phyloP scores from a whole-genome alignment of 805 yeast species.

The Metschnikowia shivogae region DNA sequence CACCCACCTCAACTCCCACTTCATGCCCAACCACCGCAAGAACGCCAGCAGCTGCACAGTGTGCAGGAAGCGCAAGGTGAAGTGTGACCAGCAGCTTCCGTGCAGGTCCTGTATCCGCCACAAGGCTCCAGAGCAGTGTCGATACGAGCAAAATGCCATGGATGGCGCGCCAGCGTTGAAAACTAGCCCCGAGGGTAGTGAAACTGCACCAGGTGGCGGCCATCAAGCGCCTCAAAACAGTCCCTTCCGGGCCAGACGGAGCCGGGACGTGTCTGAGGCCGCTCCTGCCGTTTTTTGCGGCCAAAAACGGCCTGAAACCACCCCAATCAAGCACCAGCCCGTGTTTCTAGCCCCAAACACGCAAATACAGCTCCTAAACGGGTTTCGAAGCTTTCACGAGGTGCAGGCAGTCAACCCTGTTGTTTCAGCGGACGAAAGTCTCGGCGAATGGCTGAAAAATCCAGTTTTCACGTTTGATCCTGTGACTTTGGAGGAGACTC shows the following conservation, averaged over 20 bases:
- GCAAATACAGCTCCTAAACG: slow-evolving; percentile 2
- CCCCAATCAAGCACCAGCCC: neutral
- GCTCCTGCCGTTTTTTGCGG: neutral
- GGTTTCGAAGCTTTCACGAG: slow-evolving; percentile 1
- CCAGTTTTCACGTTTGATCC: slow-evolving; percentile 10
- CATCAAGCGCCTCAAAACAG: neutral
- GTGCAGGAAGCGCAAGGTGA: slow-evolving; percentile 16
- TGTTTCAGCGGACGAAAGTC: slow-evolving; percentile 1
- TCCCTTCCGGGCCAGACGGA: neutral
- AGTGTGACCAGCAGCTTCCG: slow-evolving; percentile 15
- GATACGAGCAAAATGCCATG: slow-evolving; percentile 5
- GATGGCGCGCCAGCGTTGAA: neutral
- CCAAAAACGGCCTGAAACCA: neutral
- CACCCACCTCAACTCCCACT: neutral
- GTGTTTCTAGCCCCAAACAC: slow-evolving; percentile 12
- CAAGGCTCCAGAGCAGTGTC: slow-evolving; percentile 11
- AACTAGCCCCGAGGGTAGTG: neutral
- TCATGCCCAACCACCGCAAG: slow-evolving; percentile 1
- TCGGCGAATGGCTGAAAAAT: slow-evolving; percentile 12
- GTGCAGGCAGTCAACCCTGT: slow-evolving; percentile 17
- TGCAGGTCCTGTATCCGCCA: slow-evolving; percentile 16
- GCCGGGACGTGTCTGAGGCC: neutral
- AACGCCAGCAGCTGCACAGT: slow-evolving; percentile 6
- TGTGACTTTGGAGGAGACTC: slow-evolving; percentile 10
- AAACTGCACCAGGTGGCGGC: neutral